phyloP scores from a whole-genome alignment of 1,284 basidiomycete genomes.

The Ustilago bromivora region DNA sequence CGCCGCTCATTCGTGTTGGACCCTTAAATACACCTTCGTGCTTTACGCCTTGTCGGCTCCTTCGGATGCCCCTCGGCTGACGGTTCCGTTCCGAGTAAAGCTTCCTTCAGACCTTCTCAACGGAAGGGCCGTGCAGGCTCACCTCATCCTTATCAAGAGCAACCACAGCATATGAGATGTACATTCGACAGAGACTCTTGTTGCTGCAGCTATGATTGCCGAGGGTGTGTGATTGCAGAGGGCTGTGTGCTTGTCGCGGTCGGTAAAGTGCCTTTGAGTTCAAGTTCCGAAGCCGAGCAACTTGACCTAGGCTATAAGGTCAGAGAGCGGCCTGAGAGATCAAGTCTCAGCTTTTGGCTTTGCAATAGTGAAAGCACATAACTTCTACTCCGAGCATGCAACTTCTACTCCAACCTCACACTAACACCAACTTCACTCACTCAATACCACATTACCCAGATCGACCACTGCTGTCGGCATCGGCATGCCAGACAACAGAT shows the following conservation, averaged over 20 bases:
- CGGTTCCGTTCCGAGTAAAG: not conserved
- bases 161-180: not conserved
- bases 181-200: not conserved
- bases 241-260: not conserved
- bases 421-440: too few species aligned
- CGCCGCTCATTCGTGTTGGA: conserved; percentile 4
- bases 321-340: too few species aligned
- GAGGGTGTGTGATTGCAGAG: not conserved
- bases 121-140: not conserved
- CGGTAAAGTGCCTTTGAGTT: not conserved
- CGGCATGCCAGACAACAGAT: too few species aligned
- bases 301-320: not conserved
- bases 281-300: conserved; percentile 7
- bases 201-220: not conserved
- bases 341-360: conserved; percentile 3
- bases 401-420: too few species aligned
- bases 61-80: not conserved
- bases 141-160: not conserved
- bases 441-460: too few species aligned
- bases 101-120: not conserved
- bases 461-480: too few species aligned
- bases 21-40: conserved; percentile 1
- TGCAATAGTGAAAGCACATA: not conserved
- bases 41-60: not conserved
- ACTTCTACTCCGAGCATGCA: not conserved